Conservation (phyloP, 768 basidiomycete species). For the Boletus vinaceobasis region DNA sequence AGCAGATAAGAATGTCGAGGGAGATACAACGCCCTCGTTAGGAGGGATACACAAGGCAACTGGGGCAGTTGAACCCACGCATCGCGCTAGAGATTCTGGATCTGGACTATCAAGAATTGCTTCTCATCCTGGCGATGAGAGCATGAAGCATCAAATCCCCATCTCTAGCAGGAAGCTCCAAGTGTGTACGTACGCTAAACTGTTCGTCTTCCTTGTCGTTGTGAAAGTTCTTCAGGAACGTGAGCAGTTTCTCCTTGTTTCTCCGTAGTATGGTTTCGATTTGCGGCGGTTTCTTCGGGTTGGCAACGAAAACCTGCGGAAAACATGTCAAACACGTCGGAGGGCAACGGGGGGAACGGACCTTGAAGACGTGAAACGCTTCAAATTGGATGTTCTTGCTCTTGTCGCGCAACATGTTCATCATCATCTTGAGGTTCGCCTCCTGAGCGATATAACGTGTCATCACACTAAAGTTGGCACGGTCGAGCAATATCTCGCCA, state of each 20-base stretch:
- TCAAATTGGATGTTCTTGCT: constrained; percentile 99
- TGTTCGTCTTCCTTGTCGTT: constrained; percentile 99
- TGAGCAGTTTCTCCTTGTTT: constrained; percentile 91
- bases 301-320: constrained; percentile 90
- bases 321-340: neutral
- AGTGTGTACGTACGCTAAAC: constrained; percentile 61
- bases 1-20: constrained; percentile 8
- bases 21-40: neutral
- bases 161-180: neutral
- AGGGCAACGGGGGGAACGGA: constrained; percentile 31
- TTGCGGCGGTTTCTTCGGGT: constrained; percentile 97
- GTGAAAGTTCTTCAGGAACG: constrained; percentile 90
- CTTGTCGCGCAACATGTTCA: constrained; percentile 97
- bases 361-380: constrained; percentile 99
- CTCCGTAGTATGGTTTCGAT: constrained; percentile 87
- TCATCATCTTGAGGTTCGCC: constrained; percentile 99
- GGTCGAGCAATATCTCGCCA: constrained; percentile 95
- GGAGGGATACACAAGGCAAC: neutral
- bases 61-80: neutral
- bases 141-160: neutral
- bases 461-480: constrained; percentile 98
- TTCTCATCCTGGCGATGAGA: constrained; percentile 70
- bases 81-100: constrained; percentile 60
- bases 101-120: constrained; percentile 92
- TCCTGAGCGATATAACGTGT: constrained; percentile 95